Evolutionary conservation across 179 eudicot genomes (phyloP).

Genomic region (Spergularia azorica): DNA sequence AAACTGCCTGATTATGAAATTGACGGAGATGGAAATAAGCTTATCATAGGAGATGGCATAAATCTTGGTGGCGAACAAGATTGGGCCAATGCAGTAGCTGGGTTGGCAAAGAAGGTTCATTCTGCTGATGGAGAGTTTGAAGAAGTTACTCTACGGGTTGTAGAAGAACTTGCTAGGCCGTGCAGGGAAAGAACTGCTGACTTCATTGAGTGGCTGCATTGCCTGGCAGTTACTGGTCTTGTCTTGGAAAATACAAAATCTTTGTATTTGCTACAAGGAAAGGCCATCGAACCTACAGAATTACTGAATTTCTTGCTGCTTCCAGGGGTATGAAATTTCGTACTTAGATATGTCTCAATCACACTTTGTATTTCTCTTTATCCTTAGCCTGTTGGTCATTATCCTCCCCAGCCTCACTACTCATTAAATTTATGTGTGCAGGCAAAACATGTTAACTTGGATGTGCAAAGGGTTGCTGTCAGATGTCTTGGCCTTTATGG

Average conservation of each 20-base stretch:
- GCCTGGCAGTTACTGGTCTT: conserved; percentile 81
- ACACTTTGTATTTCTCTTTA: conserved; percentile 2
- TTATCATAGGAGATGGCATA: conserved; percentile 90
- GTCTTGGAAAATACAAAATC: conserved; percentile 74
- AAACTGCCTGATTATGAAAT: conserved; percentile 64
- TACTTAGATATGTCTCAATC: neutral
- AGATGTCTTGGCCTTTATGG: conserved; percentile 94
- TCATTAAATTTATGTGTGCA: conserved; percentile 37
- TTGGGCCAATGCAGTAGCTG: conserved; percentile 87
- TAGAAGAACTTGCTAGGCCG: conserved; percentile 83
- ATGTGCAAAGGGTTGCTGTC: conserved; percentile 86
- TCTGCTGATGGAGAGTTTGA: conserved; percentile 90
- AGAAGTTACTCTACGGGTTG: conserved; percentile 65
- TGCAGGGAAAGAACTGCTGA: conserved; percentile 98
- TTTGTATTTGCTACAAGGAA: conserved; percentile 64
- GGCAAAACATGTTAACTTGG: conserved; percentile 83
- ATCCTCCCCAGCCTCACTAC: neutral
- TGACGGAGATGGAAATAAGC: conserved; percentile 58
- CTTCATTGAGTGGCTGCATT: conserved; percentile 89
- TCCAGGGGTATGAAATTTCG: conserved; percentile 71
- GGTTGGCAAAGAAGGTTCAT: conserved; percentile 71
- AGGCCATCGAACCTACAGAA: conserved; percentile 77
- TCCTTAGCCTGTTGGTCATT: conserved; percentile 4
- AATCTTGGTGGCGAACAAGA: conserved; percentile 86
- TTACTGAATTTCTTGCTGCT: conserved; percentile 76